These are phyloP conservation scores for Spinacia oleracea DNA, from an alignment of 179 eudicot species.

Conservation along the genomic window DNA sequence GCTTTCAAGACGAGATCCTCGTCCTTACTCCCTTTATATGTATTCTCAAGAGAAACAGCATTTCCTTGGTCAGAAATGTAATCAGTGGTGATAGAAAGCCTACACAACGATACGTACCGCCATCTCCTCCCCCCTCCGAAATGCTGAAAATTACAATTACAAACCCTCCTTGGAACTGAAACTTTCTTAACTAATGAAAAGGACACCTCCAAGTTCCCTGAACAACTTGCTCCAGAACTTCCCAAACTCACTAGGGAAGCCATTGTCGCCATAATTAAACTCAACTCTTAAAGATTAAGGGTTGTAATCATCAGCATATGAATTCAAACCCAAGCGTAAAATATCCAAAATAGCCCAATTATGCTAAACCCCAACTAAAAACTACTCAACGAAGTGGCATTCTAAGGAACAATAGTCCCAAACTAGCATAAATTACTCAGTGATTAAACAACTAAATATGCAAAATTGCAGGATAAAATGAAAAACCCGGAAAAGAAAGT, in stretches of 20 bases:
- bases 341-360: slow-evolving; percentile 24
- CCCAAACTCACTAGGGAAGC: slow-evolving; percentile 92
- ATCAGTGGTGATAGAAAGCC: slow-evolving; percentile 71
- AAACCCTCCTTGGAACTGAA: slow-evolving; percentile 47
- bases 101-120: slow-evolving; percentile 73
- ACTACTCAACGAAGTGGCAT: slow-evolving; percentile 17
- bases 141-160: slow-evolving; percentile 46
- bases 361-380: slow-evolving; percentile 15
- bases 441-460: slow-evolving; percentile 6
- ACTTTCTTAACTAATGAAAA: slow-evolving; percentile 53
- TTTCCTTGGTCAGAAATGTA: slow-evolving; percentile 69
- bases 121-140: slow-evolving; percentile 57
- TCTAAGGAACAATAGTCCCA: slow-evolving; percentile 1
- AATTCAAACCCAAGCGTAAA: not conserved
- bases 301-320: slow-evolving; percentile 32
- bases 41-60: slow-evolving; percentile 61
- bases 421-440: not conserved
- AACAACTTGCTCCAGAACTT: slow-evolving; percentile 51
- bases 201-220: slow-evolving; percentile 55
- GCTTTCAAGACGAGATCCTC: slow-evolving; percentile 65
- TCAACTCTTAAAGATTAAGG: slow-evolving; percentile 17
- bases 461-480: slow-evolving; percentile 19
- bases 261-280: slow-evolving; percentile 63
- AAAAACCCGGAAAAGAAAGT: slow-evolving; percentile 24
- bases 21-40: slow-evolving; percentile 58